A percentile compares a stretch with the other conserved stretches of the same genome.
These are phyloP conservation scores for Barnettozyma hawaiiensis DNA, from an alignment of 1,139 yeast genomes.

Conservation along the genomic window DNA sequence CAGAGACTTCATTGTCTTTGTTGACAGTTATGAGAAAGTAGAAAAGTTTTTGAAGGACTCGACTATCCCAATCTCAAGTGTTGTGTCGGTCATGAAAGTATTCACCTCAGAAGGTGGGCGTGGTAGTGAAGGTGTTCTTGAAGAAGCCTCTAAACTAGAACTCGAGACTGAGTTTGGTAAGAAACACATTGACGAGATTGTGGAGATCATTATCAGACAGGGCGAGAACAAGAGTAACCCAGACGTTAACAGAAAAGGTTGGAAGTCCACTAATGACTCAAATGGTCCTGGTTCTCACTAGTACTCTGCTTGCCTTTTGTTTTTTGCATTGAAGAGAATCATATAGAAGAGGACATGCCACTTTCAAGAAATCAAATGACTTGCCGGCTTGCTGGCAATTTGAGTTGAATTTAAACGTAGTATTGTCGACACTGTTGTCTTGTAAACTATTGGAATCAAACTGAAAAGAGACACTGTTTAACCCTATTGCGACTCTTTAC, in stretches of 20 bases:
- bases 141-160: slow-evolving; percentile 65
- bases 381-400: too few relatives aligned
- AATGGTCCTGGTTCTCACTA: slow-evolving; percentile 8
- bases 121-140: slow-evolving; percentile 68
- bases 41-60: slow-evolving; percentile 47
- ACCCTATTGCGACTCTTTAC: too few relatives aligned
- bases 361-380: too few relatives aligned
- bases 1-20: slow-evolving; percentile 60
- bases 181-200: slow-evolving; percentile 40
- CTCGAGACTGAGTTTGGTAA: slow-evolving; percentile 61
- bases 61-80: slow-evolving; percentile 54
- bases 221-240: slow-evolving; percentile 45
- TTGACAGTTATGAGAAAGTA: slow-evolving; percentile 47
- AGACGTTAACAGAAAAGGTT: slow-evolving; percentile 17
- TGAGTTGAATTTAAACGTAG: too few relatives aligned
- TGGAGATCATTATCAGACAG: slow-evolving; percentile 47
- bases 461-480: too few relatives aligned
- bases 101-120: slow-evolving; percentile 52
- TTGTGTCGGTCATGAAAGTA: slow-evolving; percentile 60
- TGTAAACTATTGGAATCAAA: too few relatives aligned
- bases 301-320: neutral
- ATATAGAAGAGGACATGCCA: neutral
- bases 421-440: too few relatives aligned
- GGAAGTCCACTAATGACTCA: slow-evolving; percentile 26
- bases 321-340: neutral